These are phyloP conservation scores for Globisporangium middletonii DNA, from an alignment of 352 stramenopile species.

Conservation along the genomic window DNA sequence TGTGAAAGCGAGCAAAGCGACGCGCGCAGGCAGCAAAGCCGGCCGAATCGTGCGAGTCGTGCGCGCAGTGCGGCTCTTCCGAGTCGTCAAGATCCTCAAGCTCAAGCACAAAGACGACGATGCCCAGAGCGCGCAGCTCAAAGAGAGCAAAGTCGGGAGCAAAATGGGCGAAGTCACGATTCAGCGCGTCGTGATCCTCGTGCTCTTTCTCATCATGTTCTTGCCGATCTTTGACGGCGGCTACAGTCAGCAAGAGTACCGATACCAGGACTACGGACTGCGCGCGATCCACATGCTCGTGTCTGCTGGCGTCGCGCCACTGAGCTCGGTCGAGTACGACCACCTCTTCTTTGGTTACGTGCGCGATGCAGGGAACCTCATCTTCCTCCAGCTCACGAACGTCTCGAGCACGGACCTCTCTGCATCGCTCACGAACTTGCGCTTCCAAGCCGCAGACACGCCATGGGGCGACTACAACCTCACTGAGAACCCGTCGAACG, in stretches of 20 bases:
- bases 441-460: slow-evolving; percentile 39
- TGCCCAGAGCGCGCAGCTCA: slow-evolving; percentile 19
- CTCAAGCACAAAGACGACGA: slow-evolving; percentile 72
- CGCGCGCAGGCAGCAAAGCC: slow-evolving; percentile 66
- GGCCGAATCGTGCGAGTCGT: slow-evolving; percentile 84
- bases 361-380: slow-evolving; percentile 43
- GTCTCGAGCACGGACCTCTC: slow-evolving; percentile 29
- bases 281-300: slow-evolving; percentile 68
- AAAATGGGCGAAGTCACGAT: slow-evolving; percentile 87
- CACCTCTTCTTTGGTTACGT: slow-evolving; percentile 64
- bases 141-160: slow-evolving; percentile 86
- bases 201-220: slow-evolving; percentile 87
- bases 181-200: slow-evolving; percentile 83
- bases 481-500: slow-evolving; percentile 50
- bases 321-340: slow-evolving; percentile 39
- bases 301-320: slow-evolving; percentile 34
- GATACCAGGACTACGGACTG: slow-evolving; percentile 83
- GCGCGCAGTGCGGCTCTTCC: slow-evolving; percentile 74
- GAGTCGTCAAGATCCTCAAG: slow-evolving; percentile 84
- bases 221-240: slow-evolving; percentile 84
- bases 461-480: slow-evolving; percentile 39
- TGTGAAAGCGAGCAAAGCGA: slow-evolving; percentile 67
- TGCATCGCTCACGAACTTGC: slow-evolving; percentile 27
- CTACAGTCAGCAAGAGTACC: slow-evolving; percentile 70
- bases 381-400: slow-evolving; percentile 59